A percentile compares a stretch with the other conserved stretches of the same genome.
These are phyloP conservation scores for Areca catechu DNA, from an alignment of 176 grass and related monocot genomes.

Conservation along the genomic window DNA sequence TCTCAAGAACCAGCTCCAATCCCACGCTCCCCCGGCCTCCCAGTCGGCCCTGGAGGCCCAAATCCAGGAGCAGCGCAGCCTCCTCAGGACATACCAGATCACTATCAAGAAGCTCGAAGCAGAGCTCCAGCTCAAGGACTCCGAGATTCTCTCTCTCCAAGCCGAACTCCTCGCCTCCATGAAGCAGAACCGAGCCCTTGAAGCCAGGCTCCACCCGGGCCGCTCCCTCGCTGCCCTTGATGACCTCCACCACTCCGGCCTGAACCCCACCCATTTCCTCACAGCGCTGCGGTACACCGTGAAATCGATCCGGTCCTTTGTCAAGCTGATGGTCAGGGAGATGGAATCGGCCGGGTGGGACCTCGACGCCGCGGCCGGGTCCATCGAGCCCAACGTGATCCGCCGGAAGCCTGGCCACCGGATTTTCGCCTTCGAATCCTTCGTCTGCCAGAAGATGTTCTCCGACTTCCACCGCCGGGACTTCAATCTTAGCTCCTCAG, in stretches of 20 bases:
- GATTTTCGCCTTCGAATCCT: conserved; percentile 80
- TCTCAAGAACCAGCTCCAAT: conserved; percentile 45
- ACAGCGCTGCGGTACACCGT: conserved; percentile 54
- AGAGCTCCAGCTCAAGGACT: conserved; percentile 41
- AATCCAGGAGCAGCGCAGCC: conserved; percentile 67
- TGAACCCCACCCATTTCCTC: conserved; percentile 91
- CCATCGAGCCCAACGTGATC: conserved; percentile 47
- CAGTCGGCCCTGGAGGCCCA: conserved; percentile 45
- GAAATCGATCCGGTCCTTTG: conserved; percentile 83
- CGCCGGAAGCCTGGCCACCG: conserved; percentile 15
- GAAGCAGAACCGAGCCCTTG: conserved; percentile 37
- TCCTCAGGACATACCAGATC: conserved; percentile 90
- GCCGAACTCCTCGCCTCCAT: conserved; percentile 34
- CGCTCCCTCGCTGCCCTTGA: conserved; percentile 61
- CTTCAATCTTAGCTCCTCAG: conserved; percentile 62
- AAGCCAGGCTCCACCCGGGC: conserved; percentile 59
- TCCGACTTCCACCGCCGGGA: conserved; percentile 73
- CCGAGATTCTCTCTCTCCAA: conserved; percentile 20
- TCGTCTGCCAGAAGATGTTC: conserved; percentile 87
- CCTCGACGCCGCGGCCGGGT: conserved; percentile 43
- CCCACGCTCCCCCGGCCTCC: conserved; percentile 7
- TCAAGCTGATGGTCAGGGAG: conserved; percentile 46
- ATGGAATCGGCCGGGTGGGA: conserved; percentile 82
- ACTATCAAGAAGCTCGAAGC: conserved; percentile 65
- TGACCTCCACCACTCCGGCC: conserved; percentile 70